Conservation (phyloP, 1,139 yeast species). For the Geotrichum histeridarum region DNA sequence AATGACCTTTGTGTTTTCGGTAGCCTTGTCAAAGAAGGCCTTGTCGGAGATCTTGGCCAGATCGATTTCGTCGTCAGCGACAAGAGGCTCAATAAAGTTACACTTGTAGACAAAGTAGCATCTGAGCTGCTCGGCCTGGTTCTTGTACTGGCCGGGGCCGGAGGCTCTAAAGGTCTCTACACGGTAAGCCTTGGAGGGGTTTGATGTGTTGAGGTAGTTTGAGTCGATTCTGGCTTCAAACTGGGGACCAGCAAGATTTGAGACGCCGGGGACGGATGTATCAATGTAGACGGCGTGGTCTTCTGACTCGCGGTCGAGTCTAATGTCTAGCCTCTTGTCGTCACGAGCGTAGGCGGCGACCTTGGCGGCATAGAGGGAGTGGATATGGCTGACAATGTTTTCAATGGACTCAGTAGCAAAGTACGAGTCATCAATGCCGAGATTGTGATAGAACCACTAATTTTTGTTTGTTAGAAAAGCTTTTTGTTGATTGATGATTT, state of each 20-base stretch:
- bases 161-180: constrained; percentile 81
- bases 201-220: constrained; percentile 61
- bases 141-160: constrained; percentile 40
- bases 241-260: constrained; percentile 39
- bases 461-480: not conserved
- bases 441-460: constrained; percentile 75
- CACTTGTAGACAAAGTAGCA: constrained; percentile 87
- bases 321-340: constrained; percentile 56
- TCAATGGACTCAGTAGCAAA: constrained; percentile 80
- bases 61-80: constrained; percentile 44
- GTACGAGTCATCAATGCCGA: constrained; percentile 87
- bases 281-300: constrained; percentile 93
- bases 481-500: not conserved
- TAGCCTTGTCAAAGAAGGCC: constrained; percentile 73
- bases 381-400: constrained; percentile 75
- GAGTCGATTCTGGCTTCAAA: constrained; percentile 65
- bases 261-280: constrained; percentile 47
- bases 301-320: constrained; percentile 67
- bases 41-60: constrained; percentile 69
- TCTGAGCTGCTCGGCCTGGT: constrained; percentile 50
- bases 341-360: constrained; percentile 74
- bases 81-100: constrained; percentile 45
- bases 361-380: constrained; percentile 87
- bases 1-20: constrained; percentile 69
- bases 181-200: constrained; percentile 53